Base-by-base conservation (phyloP, 2,329 filamentous ascomycete species). In the Alternaria hordeiaustralica region DNA sequence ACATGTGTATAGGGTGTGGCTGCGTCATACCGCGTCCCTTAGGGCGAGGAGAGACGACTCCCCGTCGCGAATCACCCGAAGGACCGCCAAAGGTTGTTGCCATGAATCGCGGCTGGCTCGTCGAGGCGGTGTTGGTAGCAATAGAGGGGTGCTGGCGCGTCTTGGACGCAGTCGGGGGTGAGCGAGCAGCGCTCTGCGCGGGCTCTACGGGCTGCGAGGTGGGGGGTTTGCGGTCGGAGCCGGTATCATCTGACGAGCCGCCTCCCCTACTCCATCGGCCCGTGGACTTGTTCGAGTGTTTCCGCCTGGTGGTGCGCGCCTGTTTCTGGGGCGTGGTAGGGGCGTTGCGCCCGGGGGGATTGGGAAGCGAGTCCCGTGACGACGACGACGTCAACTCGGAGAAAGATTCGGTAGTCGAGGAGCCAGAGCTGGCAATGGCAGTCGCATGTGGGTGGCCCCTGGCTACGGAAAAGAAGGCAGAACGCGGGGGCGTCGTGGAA, bases 41-140 rank as follows among this genome's bases (percentile, higher is more conserved):
- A 36, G 80, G 80, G 63, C 81, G 76, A 68, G 81, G 81, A 75
- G 81, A 82, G 49, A 78, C 71, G 47, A 82, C 76, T 60, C 75
- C 78, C 60, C 80, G 76, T 67, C 81, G 80, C 72, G 78, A 73
- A 71, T 82, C 80, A 68, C 77, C 78, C 67, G 79, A 73, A 65
- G 76, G 69, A 65, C 63, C 75, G 33, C 75, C 75, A 74, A 79
- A 80, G 54, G 72, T 67, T 66, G 77, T 75, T 69, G 78, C 77
- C 78, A 80, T 80, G 64, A 75, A 78, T 67, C 71, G 74, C 63
- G 63, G 66, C 60, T 75, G 68, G 30, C 62, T 68, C 13, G 47
- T 58, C 7, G 66, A 47, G 23, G 69, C 41, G 66, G 58, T 70
- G 56, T 59, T 65, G 55, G 68, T 54, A 62, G 68, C 63, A 58